These are phyloP conservation scores for Thielaviopsis euricoi DNA, from an alignment of 2,329 filamentous ascomycete genomes.

Conservation along the genomic window DNA sequence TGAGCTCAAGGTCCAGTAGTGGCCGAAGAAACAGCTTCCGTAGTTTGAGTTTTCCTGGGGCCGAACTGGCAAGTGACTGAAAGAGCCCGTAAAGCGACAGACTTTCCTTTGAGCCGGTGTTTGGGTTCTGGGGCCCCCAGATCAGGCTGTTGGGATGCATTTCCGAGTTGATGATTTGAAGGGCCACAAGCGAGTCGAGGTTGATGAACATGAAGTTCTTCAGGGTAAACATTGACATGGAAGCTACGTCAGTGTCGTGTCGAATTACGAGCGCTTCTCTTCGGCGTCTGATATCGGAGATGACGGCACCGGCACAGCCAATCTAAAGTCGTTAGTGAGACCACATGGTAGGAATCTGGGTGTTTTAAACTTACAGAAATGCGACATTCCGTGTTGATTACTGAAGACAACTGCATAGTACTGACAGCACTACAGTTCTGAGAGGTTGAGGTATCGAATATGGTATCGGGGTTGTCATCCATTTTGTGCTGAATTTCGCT, in stretches of 20 bases:
- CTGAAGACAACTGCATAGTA: conserved; percentile 51
- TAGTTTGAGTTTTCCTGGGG: conserved; percentile 59
- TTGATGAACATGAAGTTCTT: conserved; percentile 58
- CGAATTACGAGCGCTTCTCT: conserved; percentile 17
- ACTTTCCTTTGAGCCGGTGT: conserved; percentile 56
- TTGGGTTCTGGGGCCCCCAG: conserved; percentile 9
- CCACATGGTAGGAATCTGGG: neutral
- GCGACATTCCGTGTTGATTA: conserved; percentile 56
- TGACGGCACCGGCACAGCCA: conserved; percentile 72
- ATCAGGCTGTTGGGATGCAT: conserved; percentile 65
- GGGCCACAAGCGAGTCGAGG: conserved; percentile 58
- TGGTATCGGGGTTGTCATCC: conserved; percentile 36
- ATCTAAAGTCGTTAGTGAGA: conserved; percentile 26
- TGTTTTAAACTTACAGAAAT: conserved; percentile 37
- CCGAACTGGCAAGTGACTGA: conserved; percentile 53
- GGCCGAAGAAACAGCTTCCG: conserved; percentile 73
- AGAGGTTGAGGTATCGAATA: conserved; percentile 9
- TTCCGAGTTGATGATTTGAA: conserved; percentile 76
- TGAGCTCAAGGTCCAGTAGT: conserved; percentile 47
- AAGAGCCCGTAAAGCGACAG: conserved; percentile 77
- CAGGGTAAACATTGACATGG: conserved; percentile 61
- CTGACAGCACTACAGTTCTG: conserved; percentile 37
- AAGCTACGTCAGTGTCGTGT: conserved; percentile 36
- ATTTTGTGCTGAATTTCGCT: conserved; percentile 35
- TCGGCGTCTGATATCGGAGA: conserved; percentile 61